phyloP scores from a whole-genome alignment of 2,329 filamentous ascomycete species.

The Trichoderma lentiforme region DNA sequence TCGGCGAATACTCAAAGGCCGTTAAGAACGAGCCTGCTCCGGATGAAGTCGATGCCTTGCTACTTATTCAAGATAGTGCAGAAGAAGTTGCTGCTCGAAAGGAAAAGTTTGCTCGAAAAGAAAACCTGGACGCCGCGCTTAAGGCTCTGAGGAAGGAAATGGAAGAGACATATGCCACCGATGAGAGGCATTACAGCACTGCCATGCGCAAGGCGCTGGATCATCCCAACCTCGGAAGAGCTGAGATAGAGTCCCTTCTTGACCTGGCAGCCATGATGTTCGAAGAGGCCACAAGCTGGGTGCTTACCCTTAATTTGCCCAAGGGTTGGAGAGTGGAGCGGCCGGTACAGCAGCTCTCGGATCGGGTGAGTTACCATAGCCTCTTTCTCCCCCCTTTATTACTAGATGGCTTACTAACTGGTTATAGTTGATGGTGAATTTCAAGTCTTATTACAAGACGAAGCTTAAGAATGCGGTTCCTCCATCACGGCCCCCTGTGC shows the following conservation, averaged over 20 bases:
- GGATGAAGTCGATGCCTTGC: slow-evolving; percentile 37
- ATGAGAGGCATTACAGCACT: slow-evolving; percentile 39
- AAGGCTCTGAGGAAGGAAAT: slow-evolving; percentile 43
- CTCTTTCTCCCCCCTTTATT: not conserved
- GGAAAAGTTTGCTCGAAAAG: slow-evolving; percentile 62
- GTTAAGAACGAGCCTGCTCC: slow-evolving; percentile 38
- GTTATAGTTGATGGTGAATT: slow-evolving; percentile 35
- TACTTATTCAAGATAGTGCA: slow-evolving; percentile 43
- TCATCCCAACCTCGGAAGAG: slow-evolving; percentile 38
- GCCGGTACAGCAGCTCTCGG: slow-evolving; percentile 33
- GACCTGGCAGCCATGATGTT: slow-evolving; percentile 48
- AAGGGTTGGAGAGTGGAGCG: slow-evolving; percentile 41
- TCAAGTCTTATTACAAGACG: slow-evolving; percentile 39
- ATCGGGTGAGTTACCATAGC: slow-evolving; percentile 31
- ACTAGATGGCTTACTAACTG: slow-evolving; percentile 22
- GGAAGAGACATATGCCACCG: slow-evolving; percentile 39
- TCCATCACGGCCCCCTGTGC: slow-evolving; percentile 23
- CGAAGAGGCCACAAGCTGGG: slow-evolving; percentile 42
- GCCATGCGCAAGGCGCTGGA: slow-evolving; percentile 44
- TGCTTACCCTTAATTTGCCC: slow-evolving; percentile 41
- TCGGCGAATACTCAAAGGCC: slow-evolving; percentile 55
- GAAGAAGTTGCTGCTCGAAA: slow-evolving; percentile 55
- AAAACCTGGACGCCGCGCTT: slow-evolving; percentile 57
- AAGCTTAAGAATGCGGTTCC: slow-evolving; percentile 31
- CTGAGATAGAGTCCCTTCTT: slow-evolving; percentile 41